Conservation (phyloP, 805 yeast species). For the Candida glaebosa region DNA sequence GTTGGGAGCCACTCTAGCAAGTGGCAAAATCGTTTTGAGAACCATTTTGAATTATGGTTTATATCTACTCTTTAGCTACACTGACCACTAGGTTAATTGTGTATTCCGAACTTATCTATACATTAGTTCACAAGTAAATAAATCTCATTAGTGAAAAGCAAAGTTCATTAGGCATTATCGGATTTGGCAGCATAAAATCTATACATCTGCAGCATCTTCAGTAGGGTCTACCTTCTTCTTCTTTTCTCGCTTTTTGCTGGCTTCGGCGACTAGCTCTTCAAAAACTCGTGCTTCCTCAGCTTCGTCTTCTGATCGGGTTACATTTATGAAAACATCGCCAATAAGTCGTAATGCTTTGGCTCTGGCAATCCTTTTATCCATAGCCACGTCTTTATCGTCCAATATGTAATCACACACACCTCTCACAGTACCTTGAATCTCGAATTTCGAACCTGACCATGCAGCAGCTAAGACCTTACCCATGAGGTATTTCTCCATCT, state of each 20-base stretch:
- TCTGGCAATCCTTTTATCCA: slow-evolving; percentile 48
- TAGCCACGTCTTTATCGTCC: slow-evolving; percentile 50
- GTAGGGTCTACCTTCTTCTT: slow-evolving; percentile 15
- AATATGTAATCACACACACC: slow-evolving; percentile 66
- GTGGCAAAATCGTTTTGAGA: too few relatives aligned
- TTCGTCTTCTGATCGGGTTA: slow-evolving; percentile 62
- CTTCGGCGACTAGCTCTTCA: slow-evolving; percentile 62
- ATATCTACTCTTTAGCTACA: too few relatives aligned
- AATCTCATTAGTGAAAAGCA: neutral
- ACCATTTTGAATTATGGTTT: too few relatives aligned
- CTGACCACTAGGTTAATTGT: too few relatives aligned
- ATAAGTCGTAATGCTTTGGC: slow-evolving; percentile 61
- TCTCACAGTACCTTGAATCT: slow-evolving; percentile 68
- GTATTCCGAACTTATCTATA: too few relatives aligned
- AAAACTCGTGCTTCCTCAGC: slow-evolving; percentile 75
- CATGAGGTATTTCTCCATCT: slow-evolving; percentile 68
- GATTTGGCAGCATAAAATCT: neutral
- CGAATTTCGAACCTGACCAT: slow-evolving; percentile 79
- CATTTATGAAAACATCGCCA: slow-evolving; percentile 59
- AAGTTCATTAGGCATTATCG: slow-evolving; percentile 1
- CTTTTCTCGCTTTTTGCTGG: slow-evolving; percentile 40
- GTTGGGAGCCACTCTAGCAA: too few relatives aligned
- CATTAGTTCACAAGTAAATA: neutral
- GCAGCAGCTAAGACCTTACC: slow-evolving; percentile 82
- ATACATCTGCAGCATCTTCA: neutral